Evolutionary conservation across 345 rosid species (phyloP).

Genomic region (Eucalyptus polybractea): DNA sequence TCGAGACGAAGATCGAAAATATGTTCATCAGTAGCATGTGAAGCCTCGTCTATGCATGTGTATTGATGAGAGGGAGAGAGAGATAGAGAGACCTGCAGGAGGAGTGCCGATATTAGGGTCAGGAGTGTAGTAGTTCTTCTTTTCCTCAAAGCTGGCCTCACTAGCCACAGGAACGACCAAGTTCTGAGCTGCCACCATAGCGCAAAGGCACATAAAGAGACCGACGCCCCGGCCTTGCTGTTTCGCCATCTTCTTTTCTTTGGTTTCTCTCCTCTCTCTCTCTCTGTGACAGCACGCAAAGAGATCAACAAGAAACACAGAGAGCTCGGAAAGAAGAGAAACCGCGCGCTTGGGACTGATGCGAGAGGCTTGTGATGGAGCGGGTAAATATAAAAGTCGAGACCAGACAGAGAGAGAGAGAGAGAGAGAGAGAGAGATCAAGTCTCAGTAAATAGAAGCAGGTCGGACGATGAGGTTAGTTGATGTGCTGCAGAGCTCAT

Average conservation of each 20-base stretch:
- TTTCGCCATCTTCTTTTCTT: conserved; percentile 16
- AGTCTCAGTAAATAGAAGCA: conserved; percentile 54
- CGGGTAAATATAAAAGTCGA: conserved; percentile 3
- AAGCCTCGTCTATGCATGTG: neutral
- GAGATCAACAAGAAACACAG: neutral
- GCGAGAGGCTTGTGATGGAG: neutral
- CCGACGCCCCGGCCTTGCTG: conserved; percentile 3
- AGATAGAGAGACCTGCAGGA: conserved; percentile 17
- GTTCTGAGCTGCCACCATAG: conserved; percentile 33
- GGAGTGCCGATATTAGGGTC: conserved; percentile 47
- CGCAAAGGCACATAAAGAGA: conserved; percentile 17
- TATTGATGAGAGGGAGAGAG: neutral
- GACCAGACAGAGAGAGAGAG: neutral
- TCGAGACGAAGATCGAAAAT: neutral
- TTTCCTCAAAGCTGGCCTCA: conserved; percentile 22
- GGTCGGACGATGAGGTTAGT: conserved; percentile 55
- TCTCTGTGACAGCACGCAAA: neutral
- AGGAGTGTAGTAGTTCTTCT: conserved; percentile 52
- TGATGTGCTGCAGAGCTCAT: conserved; percentile 61
- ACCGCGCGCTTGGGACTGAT: neutral
- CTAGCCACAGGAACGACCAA: conserved; percentile 25
- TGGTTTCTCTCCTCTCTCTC: neutral
- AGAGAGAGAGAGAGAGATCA: neutral
- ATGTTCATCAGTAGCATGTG: neutral
- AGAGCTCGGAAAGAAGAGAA: neutral